Base-by-base conservation (phyloP, 75 land plant genomes). In the Pinus tabuliformis region DNA sequence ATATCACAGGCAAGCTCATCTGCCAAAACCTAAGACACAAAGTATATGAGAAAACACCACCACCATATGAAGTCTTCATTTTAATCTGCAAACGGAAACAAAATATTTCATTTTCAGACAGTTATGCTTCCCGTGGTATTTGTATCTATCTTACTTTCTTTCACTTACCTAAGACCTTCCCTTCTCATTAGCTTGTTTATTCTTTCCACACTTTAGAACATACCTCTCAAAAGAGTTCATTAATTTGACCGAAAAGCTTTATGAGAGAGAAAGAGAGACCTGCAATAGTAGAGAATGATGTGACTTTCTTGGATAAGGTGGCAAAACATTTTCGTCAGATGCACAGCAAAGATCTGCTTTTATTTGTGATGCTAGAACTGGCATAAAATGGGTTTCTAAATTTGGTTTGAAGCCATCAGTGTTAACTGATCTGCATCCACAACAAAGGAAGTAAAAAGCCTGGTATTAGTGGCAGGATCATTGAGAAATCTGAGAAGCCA, bases 391-490 rank as follows among this genome's bases (percentile, higher is more conserved):
- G 42, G 82, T 92, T 85, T 97, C 95, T 59, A 97, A 79, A 73
- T 97, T 94, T 82, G 98, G 99, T 78, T 94, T 94, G 72, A 97
- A 97, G 5, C 99, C 98, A 79, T 97, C 99, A 12, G 86, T 85
- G 76, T 97, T 97, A 62, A 97, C 92, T 78, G 88, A 83, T 73
- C 98, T 95, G 83, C 62, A 36, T 26, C 80, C 77, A 76, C 65
- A 56, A 76, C 76, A 37, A 59, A 63, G 33, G 59, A 58, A 45
- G 59, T 52, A 24, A 26, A 73, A 56, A 54, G 24, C 6, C 11
- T 49, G 54, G 54, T 9, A 9, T 9, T 49, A 49, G 9, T 49
- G 54, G 54, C 11, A 49, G 54, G 54, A 49, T 49, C 12, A 8
- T 49, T 49, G 54, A 49, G 54, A 49, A 49, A 49, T 49, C 12